A percentile compares a stretch with the other conserved stretches of the same genome.
Evolutionary conservation across 768 basidiomycete species (phyloP).

Genomic region (Omphalotus guepiniiformis): DNA sequence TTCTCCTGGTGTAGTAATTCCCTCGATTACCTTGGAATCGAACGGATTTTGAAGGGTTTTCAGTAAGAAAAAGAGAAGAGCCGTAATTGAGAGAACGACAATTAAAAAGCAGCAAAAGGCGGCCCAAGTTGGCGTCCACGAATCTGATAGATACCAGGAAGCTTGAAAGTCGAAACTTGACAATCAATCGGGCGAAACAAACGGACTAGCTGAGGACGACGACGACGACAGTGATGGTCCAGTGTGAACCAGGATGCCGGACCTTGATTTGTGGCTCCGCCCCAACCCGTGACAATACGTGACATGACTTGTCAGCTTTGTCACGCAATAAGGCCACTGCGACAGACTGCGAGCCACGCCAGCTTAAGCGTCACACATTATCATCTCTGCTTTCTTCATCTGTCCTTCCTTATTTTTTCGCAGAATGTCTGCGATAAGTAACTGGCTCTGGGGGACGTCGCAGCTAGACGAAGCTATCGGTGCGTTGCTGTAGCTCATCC

Average conservation of each 20-base stretch:
- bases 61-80: background rate
- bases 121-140: background rate
- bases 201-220: background rate
- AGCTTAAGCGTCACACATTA: background rate
- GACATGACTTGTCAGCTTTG: background rate
- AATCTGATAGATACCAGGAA: background rate
- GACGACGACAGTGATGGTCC: slow-evolving; percentile 4
- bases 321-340: too few relatives aligned
- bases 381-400: background rate
- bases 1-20: background rate
- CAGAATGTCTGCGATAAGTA: slow-evolving; percentile 55
- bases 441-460: slow-evolving; percentile 77
- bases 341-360: background rate
- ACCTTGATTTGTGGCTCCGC: slow-evolving; percentile 2
- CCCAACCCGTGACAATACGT: background rate
- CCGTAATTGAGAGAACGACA: background rate
- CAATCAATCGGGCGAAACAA: background rate
- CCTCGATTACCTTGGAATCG: background rate
- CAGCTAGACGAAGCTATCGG: slow-evolving; percentile 83
- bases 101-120: background rate
- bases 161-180: background rate
- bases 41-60: background rate
- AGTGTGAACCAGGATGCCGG: slow-evolving; percentile 1
- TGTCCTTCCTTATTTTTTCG: background rate
- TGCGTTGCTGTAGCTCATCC: slow-evolving; percentile 30